Percentiles rank a stretch among this genome's conserved stretches.
Conservation (phyloP, 805 yeast genomes). For the Candida coquimbonensis region DNA sequence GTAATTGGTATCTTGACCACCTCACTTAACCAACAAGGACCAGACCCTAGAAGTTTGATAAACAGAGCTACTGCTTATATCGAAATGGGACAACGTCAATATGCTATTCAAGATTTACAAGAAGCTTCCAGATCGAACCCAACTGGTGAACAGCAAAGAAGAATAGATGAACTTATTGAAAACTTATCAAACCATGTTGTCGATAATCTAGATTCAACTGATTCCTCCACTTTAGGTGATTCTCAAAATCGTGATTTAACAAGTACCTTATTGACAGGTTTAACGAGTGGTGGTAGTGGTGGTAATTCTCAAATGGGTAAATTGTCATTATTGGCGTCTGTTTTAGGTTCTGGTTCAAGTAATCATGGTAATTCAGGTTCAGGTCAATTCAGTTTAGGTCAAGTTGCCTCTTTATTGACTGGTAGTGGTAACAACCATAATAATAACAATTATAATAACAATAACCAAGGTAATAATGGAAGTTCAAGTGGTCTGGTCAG, state of each 20-base stretch:
- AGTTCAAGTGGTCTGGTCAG: conserved; percentile 2
- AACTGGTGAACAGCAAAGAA: conserved; percentile 8
- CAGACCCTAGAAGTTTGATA: conserved; percentile 15
- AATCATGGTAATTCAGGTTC: conserved; percentile 1
- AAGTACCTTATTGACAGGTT: conserved; percentile 15
- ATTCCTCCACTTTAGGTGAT: conserved; percentile 16
- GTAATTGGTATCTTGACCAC: conserved; percentile 2
- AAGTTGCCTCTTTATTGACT: conserved; percentile 10
- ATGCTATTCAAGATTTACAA: conserved; percentile 18
- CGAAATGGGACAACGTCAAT: conserved; percentile 11
- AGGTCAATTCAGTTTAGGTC: conserved; percentile 7
- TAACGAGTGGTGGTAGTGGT: conserved; percentile 16
- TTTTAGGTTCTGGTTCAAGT: conserved; percentile 8
- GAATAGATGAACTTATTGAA: conserved; percentile 19
- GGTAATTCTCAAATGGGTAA: conserved; percentile 12
- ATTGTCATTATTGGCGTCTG: conserved; percentile 10
- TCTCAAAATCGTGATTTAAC: conserved; percentile 15
- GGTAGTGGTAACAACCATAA: conserved; percentile 3
- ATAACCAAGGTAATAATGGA: neutral
- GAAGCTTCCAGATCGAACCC: conserved; percentile 19
- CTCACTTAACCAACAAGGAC: conserved; percentile 6
- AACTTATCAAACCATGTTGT: conserved; percentile 18
- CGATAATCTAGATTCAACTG: conserved; percentile 13
- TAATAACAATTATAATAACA: neutral
- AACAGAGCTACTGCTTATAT: conserved; percentile 18